Conservation (phyloP, 1,139 yeast species). For the Nakaseomyces bracarensis region DNA sequence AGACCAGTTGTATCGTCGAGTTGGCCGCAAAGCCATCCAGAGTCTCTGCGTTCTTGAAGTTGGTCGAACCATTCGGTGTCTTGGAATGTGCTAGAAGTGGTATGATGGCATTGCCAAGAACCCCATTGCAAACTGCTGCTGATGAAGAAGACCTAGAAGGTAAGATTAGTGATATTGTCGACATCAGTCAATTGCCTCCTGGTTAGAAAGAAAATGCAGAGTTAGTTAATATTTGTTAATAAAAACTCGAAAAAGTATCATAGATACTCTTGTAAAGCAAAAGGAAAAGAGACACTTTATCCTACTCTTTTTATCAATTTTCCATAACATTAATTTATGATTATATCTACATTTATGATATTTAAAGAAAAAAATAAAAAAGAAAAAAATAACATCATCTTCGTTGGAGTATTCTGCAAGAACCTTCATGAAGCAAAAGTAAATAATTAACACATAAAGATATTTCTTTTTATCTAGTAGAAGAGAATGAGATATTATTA, state of each 20-base stretch:
- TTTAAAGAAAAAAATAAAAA: too few species aligned
- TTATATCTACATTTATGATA: too few species aligned
- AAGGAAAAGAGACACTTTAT: background rate
- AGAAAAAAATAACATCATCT: too few species aligned
- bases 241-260: too few species aligned
- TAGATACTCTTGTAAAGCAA: background rate
- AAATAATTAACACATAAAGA: too few species aligned
- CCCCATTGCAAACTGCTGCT: slow-evolving; percentile 53
- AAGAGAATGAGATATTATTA: too few species aligned
- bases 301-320: too few species aligned
- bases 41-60: slow-evolving; percentile 74
- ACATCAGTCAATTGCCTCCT: slow-evolving; percentile 83
- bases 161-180: slow-evolving; percentile 39
- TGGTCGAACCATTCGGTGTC: slow-evolving; percentile 91
- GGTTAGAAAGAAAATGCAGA: slow-evolving; percentile 44
- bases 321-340: too few species aligned
- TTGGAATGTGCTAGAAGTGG: slow-evolving; percentile 96
- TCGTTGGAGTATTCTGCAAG: too few species aligned
- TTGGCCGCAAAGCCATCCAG: slow-evolving; percentile 90
- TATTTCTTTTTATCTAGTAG: too few species aligned
- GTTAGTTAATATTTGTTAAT: background rate
- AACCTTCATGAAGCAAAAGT: too few species aligned
- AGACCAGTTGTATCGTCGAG: slow-evolving; percentile 89
- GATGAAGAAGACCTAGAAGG: slow-evolving; percentile 36
- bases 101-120: slow-evolving; percentile 97